Evolutionary conservation across 75 land plant species (phyloP).

Genomic region (Azolla pinnata): DNA sequence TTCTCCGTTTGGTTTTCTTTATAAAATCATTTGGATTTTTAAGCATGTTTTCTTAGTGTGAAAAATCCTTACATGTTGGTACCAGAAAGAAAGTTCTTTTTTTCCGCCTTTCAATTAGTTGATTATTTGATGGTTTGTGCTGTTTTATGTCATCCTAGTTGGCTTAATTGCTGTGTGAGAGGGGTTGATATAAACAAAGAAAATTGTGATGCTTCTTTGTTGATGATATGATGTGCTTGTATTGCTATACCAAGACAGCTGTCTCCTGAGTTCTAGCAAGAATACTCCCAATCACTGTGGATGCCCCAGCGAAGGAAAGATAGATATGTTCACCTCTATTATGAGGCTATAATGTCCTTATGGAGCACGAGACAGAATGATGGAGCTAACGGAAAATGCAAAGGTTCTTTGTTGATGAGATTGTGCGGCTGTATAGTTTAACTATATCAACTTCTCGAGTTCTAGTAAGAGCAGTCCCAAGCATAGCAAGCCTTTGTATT

Average conservation of each 20-base stretch:
- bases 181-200: background rate
- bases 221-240: background rate
- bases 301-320: too few relatives aligned
- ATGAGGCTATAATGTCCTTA: background rate
- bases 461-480: too few relatives aligned
- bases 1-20: background rate
- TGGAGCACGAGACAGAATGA: background rate
- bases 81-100: background rate
- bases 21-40: background rate
- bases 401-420: too few relatives aligned
- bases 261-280: background rate
- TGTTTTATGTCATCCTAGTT: too few relatives aligned
- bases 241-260: background rate
- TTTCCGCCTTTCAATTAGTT: background rate
- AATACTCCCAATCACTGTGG: too few relatives aligned
- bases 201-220: background rate
- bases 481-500: too few relatives aligned
- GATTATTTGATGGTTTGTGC: background rate
- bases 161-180: background rate
- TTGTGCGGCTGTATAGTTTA: background rate
- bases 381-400: too few relatives aligned
- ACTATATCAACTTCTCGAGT: too few relatives aligned
- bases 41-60: background rate
- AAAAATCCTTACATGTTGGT: background rate
- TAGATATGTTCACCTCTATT: background rate